Conservation (phyloP, 140 eudicot species). For the Cichorium intybus region DNA sequence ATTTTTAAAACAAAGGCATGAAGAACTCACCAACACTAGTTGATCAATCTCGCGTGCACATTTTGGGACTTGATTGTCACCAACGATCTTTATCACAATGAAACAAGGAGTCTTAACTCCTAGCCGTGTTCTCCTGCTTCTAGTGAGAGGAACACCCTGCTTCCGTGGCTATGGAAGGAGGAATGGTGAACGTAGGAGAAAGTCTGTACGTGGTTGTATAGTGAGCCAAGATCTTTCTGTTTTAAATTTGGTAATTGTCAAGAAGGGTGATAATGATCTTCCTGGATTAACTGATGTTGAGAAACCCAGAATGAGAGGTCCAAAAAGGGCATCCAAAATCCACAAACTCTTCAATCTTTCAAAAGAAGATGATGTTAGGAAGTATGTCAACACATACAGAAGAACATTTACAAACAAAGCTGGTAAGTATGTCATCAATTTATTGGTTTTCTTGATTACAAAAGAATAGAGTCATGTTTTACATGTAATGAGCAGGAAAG, state of each 20-base stretch:
- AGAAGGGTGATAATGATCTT: constrained; percentile 55
- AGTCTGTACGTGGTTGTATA: constrained; percentile 53
- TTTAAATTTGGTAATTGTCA: constrained; percentile 48
- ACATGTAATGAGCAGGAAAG: constrained; percentile 44
- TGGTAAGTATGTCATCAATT: constrained; percentile 20
- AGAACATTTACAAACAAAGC: constrained; percentile 47
- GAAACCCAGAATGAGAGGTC: constrained; percentile 62
- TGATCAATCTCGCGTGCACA: too few relatives aligned
- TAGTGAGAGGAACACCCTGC: constrained; percentile 49
- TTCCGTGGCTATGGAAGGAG: constrained; percentile 59
- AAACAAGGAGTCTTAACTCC: constrained; percentile 59
- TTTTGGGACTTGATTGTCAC: too few relatives aligned
- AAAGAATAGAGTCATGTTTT: neutral
- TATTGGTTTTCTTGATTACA: neutral
- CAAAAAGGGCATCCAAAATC: constrained; percentile 58
- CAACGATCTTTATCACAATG: too few relatives aligned
- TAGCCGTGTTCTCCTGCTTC: constrained; percentile 49
- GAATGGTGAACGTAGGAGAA: constrained; percentile 52
- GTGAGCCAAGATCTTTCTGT: constrained; percentile 60
- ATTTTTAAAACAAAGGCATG: too few relatives aligned
- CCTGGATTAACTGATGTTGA: constrained; percentile 56
- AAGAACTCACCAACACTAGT: too few relatives aligned
- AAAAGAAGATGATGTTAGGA: constrained; percentile 54
- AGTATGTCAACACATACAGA: constrained; percentile 59
- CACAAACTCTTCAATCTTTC: constrained; percentile 51